These are phyloP conservation scores for Oryza officinalis DNA, from an alignment of 176 grass and related monocot genomes.

Conservation along the genomic window DNA sequence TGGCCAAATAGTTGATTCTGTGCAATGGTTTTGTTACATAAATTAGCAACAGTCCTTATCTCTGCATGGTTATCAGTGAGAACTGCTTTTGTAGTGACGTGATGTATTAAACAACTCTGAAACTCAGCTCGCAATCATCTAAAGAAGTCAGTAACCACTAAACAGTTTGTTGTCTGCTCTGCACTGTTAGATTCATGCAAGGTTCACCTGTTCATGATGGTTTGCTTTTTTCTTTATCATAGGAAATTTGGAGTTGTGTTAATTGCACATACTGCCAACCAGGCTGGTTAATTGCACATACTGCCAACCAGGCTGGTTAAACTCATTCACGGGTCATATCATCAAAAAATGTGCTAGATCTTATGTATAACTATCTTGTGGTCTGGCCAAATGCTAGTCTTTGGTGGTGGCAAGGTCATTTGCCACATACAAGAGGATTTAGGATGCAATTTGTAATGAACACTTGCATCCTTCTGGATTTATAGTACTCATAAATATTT, in stretches of 20 bases:
- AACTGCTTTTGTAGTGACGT: neutral
- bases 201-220: neutral
- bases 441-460: neutral
- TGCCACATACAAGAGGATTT: neutral
- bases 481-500: neutral
- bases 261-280: neutral
- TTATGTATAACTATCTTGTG: neutral
- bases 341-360: neutral
- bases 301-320: no score
- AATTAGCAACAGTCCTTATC: neutral
- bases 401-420: neutral
- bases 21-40: neutral
- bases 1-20: constrained; percentile 28
- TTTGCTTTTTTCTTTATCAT: neutral
- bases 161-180: neutral
- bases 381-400: neutral
- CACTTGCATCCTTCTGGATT: neutral
- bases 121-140: neutral
- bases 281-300: no score
- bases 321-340: neutral
- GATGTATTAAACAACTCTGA: neutral
- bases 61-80: neutral
- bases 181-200: neutral
- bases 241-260: constrained; percentile 12
- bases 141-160: neutral